Evolutionary conservation across 192 early-diverging fungal genomes (phyloP).

Genomic region (Allomyces javanicus): DNA sequence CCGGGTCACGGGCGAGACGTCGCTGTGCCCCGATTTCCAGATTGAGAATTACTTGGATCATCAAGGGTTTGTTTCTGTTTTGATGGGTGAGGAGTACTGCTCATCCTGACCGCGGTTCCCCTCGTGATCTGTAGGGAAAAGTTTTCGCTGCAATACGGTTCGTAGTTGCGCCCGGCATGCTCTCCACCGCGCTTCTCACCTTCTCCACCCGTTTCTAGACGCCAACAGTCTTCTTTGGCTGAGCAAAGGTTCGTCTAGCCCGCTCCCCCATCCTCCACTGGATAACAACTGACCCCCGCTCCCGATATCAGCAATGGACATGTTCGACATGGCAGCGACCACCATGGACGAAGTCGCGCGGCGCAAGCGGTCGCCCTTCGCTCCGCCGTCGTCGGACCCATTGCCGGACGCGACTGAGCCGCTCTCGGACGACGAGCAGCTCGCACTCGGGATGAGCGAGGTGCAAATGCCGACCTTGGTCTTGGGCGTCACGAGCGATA

Average conservation of each 20-base stretch:
- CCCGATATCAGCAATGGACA: constrained; percentile 55
- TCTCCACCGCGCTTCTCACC: constrained; percentile 25
- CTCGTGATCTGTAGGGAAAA: constrained; percentile 42
- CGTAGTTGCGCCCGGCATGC: constrained; percentile 49
- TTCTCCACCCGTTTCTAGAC: too few relatives aligned
- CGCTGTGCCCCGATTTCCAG: constrained; percentile 75
- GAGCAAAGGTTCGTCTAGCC: too few relatives aligned
- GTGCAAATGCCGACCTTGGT: constrained; percentile 68
- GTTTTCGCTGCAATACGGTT: constrained; percentile 79
- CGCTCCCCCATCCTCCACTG: too few relatives aligned
- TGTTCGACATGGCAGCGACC: constrained; percentile 79
- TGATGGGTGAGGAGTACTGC: not conserved
- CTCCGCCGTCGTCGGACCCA: not conserved
- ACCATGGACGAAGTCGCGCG: constrained; percentile 14
- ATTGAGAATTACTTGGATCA: constrained; percentile 95
- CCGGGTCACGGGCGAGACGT: constrained; percentile 46
- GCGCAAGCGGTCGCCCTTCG: not conserved
- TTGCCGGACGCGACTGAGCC: not conserved
- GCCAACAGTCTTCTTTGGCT: too few relatives aligned
- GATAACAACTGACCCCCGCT: too few relatives aligned
- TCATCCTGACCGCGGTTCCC: too few relatives aligned
- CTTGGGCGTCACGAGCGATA: constrained; percentile 84
- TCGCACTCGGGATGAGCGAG: constrained; percentile 33
- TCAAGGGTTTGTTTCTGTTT: constrained; percentile 15
- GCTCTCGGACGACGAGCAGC: not conserved